These are phyloP conservation scores for Phoenix roebelenii DNA, from an alignment of 176 grass and related monocot genomes.

Conservation along the genomic window DNA sequence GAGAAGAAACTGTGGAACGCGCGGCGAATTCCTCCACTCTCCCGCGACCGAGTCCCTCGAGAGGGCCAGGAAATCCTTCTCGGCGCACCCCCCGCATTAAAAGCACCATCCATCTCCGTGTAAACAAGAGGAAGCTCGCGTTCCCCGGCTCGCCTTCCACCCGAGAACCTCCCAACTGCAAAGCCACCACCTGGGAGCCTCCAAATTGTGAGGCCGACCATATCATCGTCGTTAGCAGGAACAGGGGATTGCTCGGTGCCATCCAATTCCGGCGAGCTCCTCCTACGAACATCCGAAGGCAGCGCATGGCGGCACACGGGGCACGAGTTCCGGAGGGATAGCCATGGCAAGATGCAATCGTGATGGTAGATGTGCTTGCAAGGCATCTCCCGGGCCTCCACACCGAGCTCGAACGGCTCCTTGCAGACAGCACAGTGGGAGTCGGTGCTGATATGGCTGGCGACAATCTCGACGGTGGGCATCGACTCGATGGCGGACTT, in stretches of 20 bases:
- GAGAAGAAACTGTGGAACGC: constrained; percentile 4
- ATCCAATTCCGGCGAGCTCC: background rate
- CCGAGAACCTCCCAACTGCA: background rate
- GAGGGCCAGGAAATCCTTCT: background rate
- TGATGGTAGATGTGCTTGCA: constrained; percentile 7
- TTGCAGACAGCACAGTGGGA: constrained; percentile 5
- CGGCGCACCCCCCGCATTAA: background rate
- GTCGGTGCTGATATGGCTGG: background rate
- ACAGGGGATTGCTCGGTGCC: background rate
- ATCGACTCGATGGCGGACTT: constrained; percentile 4
- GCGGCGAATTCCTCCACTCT: constrained; percentile 3
- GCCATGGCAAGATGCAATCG: constrained; percentile 7
- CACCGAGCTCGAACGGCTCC: constrained; percentile 2
- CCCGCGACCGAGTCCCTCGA: background rate
- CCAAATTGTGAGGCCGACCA: constrained; percentile 8
- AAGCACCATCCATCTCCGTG: constrained; percentile 1
- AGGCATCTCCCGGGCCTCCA: constrained; percentile 1
- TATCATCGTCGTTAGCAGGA: background rate
- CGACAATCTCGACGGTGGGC: background rate
- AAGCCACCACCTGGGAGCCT: constrained; percentile 5
- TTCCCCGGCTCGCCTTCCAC: background rate
- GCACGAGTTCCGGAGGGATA: constrained; percentile 1
- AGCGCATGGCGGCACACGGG: constrained; percentile 4
- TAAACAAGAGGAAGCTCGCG: background rate
- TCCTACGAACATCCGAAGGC: background rate